Evolutionary conservation across 116 monocot genomes (phyloP).

Genomic region (Posidonia oceanica): DNA sequence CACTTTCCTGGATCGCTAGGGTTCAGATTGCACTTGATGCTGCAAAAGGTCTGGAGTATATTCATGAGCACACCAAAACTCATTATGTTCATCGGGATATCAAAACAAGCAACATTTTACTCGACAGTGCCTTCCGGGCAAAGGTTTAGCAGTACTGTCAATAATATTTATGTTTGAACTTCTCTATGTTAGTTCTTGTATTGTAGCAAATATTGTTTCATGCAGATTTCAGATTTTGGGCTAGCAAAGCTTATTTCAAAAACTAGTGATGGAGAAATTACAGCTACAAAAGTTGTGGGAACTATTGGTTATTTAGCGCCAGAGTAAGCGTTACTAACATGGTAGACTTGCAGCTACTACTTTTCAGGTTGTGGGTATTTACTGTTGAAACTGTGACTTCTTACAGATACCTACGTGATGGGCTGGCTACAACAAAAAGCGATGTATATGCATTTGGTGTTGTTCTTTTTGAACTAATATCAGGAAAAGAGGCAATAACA

Average conservation of each 20-base stretch:
- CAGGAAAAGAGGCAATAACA: slow-evolving; percentile 86
- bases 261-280: slow-evolving; percentile 65
- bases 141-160: slow-evolving; percentile 35
- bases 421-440: slow-evolving; percentile 88
- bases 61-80: slow-evolving; percentile 91
- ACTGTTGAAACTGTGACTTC: not conserved
- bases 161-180: not conserved
- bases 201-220: not conserved
- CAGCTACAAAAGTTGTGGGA: slow-evolving; percentile 91
- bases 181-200: not conserved
- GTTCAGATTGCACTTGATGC: slow-evolving; percentile 90
- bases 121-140: slow-evolving; percentile 72
- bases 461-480: slow-evolving; percentile 89
- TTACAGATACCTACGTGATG: slow-evolving; percentile 84
- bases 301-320: slow-evolving; percentile 98
- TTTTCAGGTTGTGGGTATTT: not conserved
- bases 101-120: slow-evolving; percentile 92
- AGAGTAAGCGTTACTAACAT: slow-evolving; percentile 52
- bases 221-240: slow-evolving; percentile 97
- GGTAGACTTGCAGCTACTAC: not conserved
- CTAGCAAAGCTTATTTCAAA: slow-evolving; percentile 76
- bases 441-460: slow-evolving; percentile 99
- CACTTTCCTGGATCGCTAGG: slow-evolving; percentile 91
- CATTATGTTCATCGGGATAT: slow-evolving; percentile 98
- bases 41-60: slow-evolving; percentile 92